Evolutionary conservation across 73 alveolate genomes (phyloP).

Genomic region (Blepharisma stoltei): DNA sequence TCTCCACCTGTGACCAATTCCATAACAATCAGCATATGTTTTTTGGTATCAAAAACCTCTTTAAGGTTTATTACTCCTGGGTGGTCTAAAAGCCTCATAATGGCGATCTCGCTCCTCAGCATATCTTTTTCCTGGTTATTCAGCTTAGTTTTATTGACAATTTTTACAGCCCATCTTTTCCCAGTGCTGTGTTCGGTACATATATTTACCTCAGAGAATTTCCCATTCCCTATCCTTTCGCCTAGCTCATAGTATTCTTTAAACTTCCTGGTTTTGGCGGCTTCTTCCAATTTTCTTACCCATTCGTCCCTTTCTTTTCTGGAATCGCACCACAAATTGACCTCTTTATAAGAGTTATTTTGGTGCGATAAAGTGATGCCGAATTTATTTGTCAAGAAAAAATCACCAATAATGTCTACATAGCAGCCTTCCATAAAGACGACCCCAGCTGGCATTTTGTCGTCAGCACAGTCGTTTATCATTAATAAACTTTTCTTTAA

Average conservation of each 20-base stretch:
- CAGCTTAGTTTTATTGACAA: neutral
- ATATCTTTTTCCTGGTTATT: neutral
- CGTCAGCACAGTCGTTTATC: neutral
- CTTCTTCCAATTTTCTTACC: neutral
- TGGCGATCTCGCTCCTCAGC: constrained; percentile 31
- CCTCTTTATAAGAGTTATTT: neutral
- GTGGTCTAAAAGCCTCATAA: constrained; percentile 33
- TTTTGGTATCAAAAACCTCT: constrained; percentile 45
- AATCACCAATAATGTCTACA: constrained; percentile 24
- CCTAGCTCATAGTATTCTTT: constrained; percentile 20
- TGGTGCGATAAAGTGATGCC: neutral
- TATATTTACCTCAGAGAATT: constrained; percentile 14
- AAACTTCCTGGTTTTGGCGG: neutral
- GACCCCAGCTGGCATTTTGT: neutral
- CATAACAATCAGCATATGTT: constrained; percentile 49
- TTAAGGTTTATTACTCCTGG: constrained; percentile 52
- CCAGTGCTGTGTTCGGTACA: neutral
- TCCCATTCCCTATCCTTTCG: constrained; percentile 25
- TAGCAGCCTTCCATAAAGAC: constrained; percentile 31
- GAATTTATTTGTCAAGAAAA: neutral
- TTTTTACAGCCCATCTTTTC: constrained; percentile 24
- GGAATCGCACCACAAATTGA: constrained; percentile 11
- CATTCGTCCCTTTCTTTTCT: constrained; percentile 31
- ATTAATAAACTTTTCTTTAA: neutral
- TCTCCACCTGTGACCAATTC: constrained; percentile 62